A percentile compares a stretch with the other conserved stretches of the same genome.
phyloP scores from a whole-genome alignment of 257 asterid genomes.

The Buddleja alternifolia region DNA sequence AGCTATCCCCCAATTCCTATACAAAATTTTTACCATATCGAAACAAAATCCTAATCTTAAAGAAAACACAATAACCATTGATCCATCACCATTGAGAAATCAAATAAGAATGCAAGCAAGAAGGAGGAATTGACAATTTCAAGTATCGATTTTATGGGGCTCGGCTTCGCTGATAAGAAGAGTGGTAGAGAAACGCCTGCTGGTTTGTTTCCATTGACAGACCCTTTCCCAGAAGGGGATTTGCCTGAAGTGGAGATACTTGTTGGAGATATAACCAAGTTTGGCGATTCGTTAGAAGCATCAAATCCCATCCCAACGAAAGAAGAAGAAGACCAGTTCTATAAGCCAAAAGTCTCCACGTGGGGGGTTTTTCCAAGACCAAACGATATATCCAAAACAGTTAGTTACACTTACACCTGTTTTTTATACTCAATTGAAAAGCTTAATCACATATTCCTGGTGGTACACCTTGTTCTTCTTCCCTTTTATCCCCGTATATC shows the following conservation, averaged over 20 bases:
- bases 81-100: too few species aligned
- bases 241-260: slow-evolving; percentile 82
- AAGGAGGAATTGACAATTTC: slow-evolving; percentile 56
- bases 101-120: slow-evolving; percentile 33
- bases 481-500: too few species aligned
- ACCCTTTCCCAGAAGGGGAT: slow-evolving; percentile 62
- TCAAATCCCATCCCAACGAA: slow-evolving; percentile 27
- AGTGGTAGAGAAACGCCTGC: slow-evolving; percentile 71
- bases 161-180: slow-evolving; percentile 81
- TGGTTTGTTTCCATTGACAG: slow-evolving; percentile 67
- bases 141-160: slow-evolving; percentile 84
- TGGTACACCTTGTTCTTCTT: not conserved
- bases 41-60: too few species aligned
- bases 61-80: too few species aligned
- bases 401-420: slow-evolving; percentile 41
- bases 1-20: too few species aligned
- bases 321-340: slow-evolving; percentile 53
- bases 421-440: not conserved
- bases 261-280: slow-evolving; percentile 74
- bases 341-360: slow-evolving; percentile 94
- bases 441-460: not conserved
- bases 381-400: slow-evolving; percentile 76
- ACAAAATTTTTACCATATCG: too few species aligned
- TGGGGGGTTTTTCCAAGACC: slow-evolving; percentile 99
- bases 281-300: slow-evolving; percentile 43